Conservation (phyloP, 495 filamentous ascomycete genomes). For the Parathielavia hyrcaniae region DNA sequence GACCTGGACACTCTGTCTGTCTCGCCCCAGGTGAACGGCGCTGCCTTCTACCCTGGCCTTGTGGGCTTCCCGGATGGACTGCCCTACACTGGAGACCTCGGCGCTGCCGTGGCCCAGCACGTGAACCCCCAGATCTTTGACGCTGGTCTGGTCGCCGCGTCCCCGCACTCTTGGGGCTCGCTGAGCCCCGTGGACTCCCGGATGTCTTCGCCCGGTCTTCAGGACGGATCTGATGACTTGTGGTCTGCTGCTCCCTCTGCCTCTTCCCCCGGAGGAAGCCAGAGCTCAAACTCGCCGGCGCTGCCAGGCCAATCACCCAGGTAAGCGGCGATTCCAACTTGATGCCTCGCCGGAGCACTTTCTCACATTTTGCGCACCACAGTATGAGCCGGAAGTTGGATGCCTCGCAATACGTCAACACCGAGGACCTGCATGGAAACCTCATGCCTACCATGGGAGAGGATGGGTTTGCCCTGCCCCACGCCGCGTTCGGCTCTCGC, state of each 20-base stretch:
- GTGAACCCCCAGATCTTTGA: constrained; percentile 46
- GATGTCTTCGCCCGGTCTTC: constrained; percentile 43
- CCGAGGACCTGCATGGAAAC: constrained; percentile 41
- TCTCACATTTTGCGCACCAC: constrained; percentile 25
- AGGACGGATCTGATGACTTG: constrained; percentile 42
- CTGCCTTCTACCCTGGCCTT: constrained; percentile 37
- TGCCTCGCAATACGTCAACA: constrained; percentile 34
- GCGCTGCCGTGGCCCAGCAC: constrained; percentile 38
- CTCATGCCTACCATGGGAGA: constrained; percentile 34
- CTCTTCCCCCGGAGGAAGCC: constrained; percentile 41
- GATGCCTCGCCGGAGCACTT: constrained; percentile 10
- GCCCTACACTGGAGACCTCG: constrained; percentile 35
- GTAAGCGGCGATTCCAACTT: constrained; percentile 35
- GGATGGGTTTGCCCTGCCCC: constrained; percentile 41
- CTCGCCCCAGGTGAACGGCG: constrained; percentile 32
- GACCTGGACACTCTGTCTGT: constrained; percentile 42
- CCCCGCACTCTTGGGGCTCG: constrained; percentile 46
- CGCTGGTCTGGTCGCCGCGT: constrained; percentile 36
- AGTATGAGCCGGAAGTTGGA: constrained; percentile 32
- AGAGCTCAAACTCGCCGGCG: constrained; percentile 41
- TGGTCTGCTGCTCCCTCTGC: constrained; percentile 41
- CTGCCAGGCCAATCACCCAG: constrained; percentile 45
- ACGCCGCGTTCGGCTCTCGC: constrained; percentile 37
- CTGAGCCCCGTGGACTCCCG: constrained; percentile 45
- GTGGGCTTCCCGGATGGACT: constrained; percentile 41